Evolutionary conservation across 148 eudicot genomes (phyloP), one percentile per base, ranked within the genome.

Genomic region (Rhododendron williamsianum): DNA sequence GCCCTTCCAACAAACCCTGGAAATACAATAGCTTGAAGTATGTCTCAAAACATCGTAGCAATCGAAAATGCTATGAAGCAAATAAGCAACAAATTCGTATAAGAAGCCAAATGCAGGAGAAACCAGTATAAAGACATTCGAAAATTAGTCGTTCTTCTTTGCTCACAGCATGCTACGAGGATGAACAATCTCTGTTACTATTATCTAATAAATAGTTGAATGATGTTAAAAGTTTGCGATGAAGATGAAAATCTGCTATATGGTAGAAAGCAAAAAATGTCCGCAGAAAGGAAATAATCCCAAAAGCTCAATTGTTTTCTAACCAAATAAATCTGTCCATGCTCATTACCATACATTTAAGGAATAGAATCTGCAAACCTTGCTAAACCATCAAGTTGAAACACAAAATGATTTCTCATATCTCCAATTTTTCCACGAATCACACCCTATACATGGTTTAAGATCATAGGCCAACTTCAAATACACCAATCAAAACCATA

Each of bases 1-100:
- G 85, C 49, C 98, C 99, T 92, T 97, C 99, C 88, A 97, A 88
- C 86, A 95, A 87, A 80, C 95, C 98, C 99, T 97, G 92, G 87
- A 89, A 87, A 83, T 78, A n/a, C 21, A 76, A 71, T 60, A 85
- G 41, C 65, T 71, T 18, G 21, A 49, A 46, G 19, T 56, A 74
- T 33, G 18, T 63, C 43, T 25, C 65, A 25, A 21, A 27, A 23
- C 74, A 76, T 77, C 73, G 16, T 58, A 46, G 76, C 41, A 76
- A 81, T 41, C n/a, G 12, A 54, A 86, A 81, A 81, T 25, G 33
- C 23, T 35, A 54, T 21, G 15, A 84, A 83, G 79, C 30, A 63
- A 65, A n/a, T 65, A 65, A 65, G 4, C 65, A 72, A 35, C 56
- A 72, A 72, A 27, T 74, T 11, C 15, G 52, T 9, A 38, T 38